phyloP scores from a whole-genome alignment of 169 alveolate genomes.

The Plasmodium gaboni region DNA sequence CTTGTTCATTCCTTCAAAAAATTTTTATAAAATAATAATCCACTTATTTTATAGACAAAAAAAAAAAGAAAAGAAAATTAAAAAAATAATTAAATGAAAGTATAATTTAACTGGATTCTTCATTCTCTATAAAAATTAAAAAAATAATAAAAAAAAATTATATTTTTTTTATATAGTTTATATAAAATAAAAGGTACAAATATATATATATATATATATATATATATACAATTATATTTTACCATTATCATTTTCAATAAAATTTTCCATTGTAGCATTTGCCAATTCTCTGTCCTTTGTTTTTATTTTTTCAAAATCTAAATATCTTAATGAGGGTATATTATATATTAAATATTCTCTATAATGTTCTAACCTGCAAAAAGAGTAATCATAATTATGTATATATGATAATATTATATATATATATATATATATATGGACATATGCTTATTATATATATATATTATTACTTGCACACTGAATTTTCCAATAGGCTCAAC shows the following conservation, averaged over 20 bases:
- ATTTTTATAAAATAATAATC: too few species aligned
- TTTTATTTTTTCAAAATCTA: slow-evolving; percentile 83
- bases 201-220: background rate
- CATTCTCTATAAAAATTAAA: slow-evolving; percentile 32
- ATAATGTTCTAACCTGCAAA: slow-evolving; percentile 80
- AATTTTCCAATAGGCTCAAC: slow-evolving; percentile 65
- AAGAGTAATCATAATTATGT: background rate
- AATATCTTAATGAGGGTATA: slow-evolving; percentile 83
- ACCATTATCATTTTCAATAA: slow-evolving; percentile 23
- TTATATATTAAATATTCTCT: slow-evolving; percentile 80
- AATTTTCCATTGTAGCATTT: slow-evolving; percentile 40
- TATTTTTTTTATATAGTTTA: background rate
- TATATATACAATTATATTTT: background rate
- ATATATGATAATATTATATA: background rate
- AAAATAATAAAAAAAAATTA: background rate
- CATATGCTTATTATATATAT: background rate
- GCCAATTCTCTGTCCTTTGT: slow-evolving; percentile 83
- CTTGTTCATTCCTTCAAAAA: too few species aligned
- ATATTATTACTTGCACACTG: slow-evolving; percentile 47
- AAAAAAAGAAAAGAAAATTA: too few species aligned
- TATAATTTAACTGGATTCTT: slow-evolving; percentile 8
- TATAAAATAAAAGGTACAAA: background rate
- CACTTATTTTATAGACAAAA: too few species aligned
- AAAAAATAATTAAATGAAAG: too few species aligned
- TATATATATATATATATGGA: background rate